Conservation (phyloP, 352 stramenopile species). For the Globisporangium carolinianum region DNA sequence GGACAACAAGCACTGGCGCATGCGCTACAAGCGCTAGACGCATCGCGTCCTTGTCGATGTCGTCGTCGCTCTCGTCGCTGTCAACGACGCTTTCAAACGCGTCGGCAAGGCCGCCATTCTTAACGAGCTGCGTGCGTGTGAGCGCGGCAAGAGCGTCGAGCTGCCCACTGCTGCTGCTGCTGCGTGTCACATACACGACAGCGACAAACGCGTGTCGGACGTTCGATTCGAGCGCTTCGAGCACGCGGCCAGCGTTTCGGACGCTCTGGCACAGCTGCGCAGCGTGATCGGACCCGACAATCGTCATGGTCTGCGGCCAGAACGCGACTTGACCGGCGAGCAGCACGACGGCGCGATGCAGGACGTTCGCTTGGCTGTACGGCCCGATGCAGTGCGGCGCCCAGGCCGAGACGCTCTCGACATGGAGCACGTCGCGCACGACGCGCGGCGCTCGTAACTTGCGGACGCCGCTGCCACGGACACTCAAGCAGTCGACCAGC, state of each 20-base stretch:
- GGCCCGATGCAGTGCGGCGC: constrained; percentile 98
- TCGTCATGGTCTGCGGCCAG: constrained; percentile 90
- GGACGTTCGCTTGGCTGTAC: constrained; percentile 96
- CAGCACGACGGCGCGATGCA: constrained; percentile 89
- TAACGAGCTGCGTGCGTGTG: constrained; percentile 19
- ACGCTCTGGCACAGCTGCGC: constrained; percentile 50
- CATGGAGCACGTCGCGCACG: constrained; percentile 88
- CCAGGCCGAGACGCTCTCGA: constrained; percentile 96
- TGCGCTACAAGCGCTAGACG: constrained; percentile 35
- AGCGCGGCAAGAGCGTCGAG: constrained; percentile 7
- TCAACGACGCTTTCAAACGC: constrained; percentile 47
- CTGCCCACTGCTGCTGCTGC: background rate
- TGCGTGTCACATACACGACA: constrained; percentile 49
- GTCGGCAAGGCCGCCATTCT: constrained; percentile 50
- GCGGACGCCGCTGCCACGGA: constrained; percentile 60
- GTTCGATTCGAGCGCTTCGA: constrained; percentile 78
- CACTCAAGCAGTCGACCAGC: constrained; percentile 88
- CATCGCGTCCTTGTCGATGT: constrained; percentile 54
- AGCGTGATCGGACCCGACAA: constrained; percentile 46
- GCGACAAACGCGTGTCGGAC: constrained; percentile 61
- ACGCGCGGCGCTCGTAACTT: constrained; percentile 55
- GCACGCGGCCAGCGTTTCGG: constrained; percentile 51
- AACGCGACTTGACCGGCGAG: constrained; percentile 97
- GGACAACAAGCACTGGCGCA: constrained; percentile 51
- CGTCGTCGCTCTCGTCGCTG: constrained; percentile 71